Percentiles rank a stretch among this genome's conserved stretches.
Evolutionary conservation across 2,329 filamentous ascomycete genomes (phyloP).

Genomic region (Pseudocercospora crystallina): DNA sequence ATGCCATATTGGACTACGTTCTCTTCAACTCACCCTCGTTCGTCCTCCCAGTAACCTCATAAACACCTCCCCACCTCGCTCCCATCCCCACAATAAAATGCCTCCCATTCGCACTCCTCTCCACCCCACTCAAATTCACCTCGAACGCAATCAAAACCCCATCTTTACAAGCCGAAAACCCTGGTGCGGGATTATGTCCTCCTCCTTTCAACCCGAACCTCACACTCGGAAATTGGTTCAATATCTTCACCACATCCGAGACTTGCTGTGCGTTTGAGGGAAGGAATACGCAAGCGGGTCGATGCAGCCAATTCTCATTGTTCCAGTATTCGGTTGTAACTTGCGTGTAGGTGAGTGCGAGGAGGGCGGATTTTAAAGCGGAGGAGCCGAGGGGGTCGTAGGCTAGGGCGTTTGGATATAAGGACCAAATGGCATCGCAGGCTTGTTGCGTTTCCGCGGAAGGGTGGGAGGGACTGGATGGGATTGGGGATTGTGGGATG

Average conservation of each 20-base stretch:
- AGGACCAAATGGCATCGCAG: conserved; percentile 19
- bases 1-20: neutral
- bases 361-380: conserved; percentile 5
- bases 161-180: conserved; percentile 47
- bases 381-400: conserved; percentile 16
- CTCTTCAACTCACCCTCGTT: conserved; percentile 4
- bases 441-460: conserved; percentile 13
- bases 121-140: conserved; percentile 38
- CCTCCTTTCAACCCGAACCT: conserved; percentile 57
- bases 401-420: conserved; percentile 19
- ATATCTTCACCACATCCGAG: conserved; percentile 51
- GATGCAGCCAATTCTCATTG: conserved; percentile 17
- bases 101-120: conserved; percentile 22
- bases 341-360: conserved; percentile 14
- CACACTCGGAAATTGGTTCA: conserved; percentile 49
- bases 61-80: conserved; percentile 19
- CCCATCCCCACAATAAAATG: conserved; percentile 15
- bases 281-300: conserved; percentile 34
- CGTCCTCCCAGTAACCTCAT: conserved; percentile 13
- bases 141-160: conserved; percentile 48
- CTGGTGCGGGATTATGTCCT: conserved; percentile 49
- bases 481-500: neutral
- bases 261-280: conserved; percentile 54
- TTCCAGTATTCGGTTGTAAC: conserved; percentile 25
- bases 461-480: neutral